Conservation (phyloP, 805 yeast genomes). For the Wickerhamiella nectarea region DNA sequence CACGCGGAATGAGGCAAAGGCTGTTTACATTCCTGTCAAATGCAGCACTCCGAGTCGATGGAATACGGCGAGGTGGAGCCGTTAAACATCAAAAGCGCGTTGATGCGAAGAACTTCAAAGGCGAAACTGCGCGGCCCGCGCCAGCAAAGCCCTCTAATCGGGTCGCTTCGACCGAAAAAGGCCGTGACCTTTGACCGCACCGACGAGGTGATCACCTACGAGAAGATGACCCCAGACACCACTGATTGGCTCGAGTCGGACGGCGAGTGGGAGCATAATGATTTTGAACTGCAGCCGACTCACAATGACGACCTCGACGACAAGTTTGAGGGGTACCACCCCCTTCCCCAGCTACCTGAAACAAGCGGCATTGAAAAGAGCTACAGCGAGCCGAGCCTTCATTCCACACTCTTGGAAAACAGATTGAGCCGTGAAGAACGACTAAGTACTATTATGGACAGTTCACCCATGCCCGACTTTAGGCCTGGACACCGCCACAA, state of each 20-base stretch:
- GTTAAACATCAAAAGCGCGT: conserved; percentile 17
- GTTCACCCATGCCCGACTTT: conserved; percentile 11
- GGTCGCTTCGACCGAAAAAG: conserved; percentile 13
- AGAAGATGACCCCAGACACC: conserved; percentile 17
- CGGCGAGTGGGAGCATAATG: conserved; percentile 11
- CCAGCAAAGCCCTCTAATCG: conserved; percentile 10
- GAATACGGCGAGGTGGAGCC: conserved; percentile 9
- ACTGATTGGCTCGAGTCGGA: conserved; percentile 14
- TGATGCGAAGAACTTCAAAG: conserved; percentile 18
- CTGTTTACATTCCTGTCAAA: neutral
- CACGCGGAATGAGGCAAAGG: neutral
- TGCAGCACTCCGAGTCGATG: neutral
- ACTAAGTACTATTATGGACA: conserved; percentile 16
- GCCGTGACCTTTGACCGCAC: conserved; percentile 21
- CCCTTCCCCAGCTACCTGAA: conserved; percentile 1
- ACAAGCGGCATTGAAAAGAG: conserved; percentile 2
- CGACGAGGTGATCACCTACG: conserved; percentile 21
- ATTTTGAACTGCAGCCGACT: conserved; percentile 8
- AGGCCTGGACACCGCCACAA: conserved; percentile 13
- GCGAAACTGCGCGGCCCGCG: conserved; percentile 20
- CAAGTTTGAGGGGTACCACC: conserved; percentile 3
- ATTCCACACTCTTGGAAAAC: neutral
- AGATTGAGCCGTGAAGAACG: conserved; percentile 15
- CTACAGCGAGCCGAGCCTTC: conserved; percentile 2
- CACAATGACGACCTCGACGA: conserved; percentile 4